Percentiles rank a stretch among this genome's conserved stretches.
Conservation (phyloP, 2,329 filamentous ascomycete genomes). For the Pestalotiopsis sp. region DNA sequence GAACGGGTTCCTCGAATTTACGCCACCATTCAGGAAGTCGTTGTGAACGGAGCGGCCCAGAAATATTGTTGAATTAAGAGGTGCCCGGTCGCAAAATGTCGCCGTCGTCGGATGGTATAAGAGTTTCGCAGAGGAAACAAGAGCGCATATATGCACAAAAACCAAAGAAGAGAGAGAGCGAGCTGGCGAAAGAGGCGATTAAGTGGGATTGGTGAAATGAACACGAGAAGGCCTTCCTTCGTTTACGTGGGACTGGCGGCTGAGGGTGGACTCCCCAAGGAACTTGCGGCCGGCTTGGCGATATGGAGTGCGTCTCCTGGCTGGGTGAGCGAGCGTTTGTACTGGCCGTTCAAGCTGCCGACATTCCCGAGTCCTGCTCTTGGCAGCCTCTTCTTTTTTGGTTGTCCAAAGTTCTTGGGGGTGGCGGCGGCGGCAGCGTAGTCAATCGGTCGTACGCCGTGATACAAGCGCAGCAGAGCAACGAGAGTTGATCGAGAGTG, state of each 20-base stretch:
- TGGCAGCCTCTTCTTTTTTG: background rate
- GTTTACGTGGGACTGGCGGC: background rate
- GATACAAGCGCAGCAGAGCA: background rate
- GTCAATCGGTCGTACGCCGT: background rate
- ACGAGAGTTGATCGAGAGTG: background rate
- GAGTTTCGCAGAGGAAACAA: background rate
- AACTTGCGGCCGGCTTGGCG: slow-evolving; percentile 8
- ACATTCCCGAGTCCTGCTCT: background rate
- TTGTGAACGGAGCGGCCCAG: slow-evolving; percentile 5
- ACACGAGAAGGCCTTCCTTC: background rate
- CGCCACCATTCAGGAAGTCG: slow-evolving; percentile 26
- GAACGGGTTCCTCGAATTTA: slow-evolving; percentile 18
- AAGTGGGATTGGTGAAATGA: background rate
- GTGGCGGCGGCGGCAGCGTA: background rate
- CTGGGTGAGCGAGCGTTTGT: background rate
- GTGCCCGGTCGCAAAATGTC: background rate
- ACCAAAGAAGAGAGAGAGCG: background rate
- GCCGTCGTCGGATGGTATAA: background rate
- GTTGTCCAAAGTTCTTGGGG: background rate
- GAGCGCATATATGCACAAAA: background rate
- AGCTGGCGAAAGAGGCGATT: background rate
- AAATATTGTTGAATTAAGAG: background rate
- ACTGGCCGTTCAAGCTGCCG: background rate
- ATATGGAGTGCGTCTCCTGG: background rate
- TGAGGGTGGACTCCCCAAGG: slow-evolving; percentile 1